Evolutionary conservation across 768 basidiomycete genomes (phyloP).

Genomic region (Saitozyma sp.): DNA sequence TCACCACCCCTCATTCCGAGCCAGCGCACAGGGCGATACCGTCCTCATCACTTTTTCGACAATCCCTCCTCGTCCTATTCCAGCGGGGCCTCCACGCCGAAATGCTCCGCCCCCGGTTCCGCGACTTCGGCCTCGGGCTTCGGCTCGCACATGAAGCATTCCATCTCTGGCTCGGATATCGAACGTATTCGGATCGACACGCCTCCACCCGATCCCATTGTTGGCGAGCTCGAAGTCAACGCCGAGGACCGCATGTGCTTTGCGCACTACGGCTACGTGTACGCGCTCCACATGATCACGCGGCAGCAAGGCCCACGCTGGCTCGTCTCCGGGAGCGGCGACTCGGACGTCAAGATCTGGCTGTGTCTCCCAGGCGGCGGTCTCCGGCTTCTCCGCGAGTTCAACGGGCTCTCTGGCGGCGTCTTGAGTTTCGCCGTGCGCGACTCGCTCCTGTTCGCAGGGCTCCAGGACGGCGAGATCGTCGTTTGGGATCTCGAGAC

Average conservation of each 20-base stretch:
- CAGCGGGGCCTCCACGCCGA: conserved; percentile 53
- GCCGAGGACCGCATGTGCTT: conserved; percentile 74
- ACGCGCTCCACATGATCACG: conserved; percentile 67
- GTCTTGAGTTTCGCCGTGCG: conserved; percentile 74
- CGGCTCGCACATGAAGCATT: conserved; percentile 1
- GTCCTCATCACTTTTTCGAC: conserved; percentile 84
- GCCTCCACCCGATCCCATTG: not conserved
- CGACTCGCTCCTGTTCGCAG: conserved; percentile 83
- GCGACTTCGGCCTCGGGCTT: not conserved
- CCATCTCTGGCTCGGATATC: too few relatives aligned
- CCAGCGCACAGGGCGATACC: conserved; percentile 42
- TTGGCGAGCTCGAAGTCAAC: conserved; percentile 57
- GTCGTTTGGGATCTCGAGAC: conserved; percentile 90
- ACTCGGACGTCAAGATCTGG: conserved; percentile 73
- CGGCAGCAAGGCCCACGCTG: conserved; percentile 52
- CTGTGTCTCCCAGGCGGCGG: conserved; percentile 38
- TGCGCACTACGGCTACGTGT: conserved; percentile 93
- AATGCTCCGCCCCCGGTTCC: conserved; percentile 3
- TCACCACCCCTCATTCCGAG: conserved; percentile 11
- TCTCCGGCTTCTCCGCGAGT: conserved; percentile 27
- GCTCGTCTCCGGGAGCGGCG: conserved; percentile 84
- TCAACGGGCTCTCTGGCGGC: conserved; percentile 61
- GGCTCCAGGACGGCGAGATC: conserved; percentile 90
- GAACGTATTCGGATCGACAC: too few relatives aligned
- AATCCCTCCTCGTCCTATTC: conserved; percentile 72